Base-by-base conservation (phyloP, 1,284 basidiomycete genomes). In the Apiotrichum gamsii region DNA sequence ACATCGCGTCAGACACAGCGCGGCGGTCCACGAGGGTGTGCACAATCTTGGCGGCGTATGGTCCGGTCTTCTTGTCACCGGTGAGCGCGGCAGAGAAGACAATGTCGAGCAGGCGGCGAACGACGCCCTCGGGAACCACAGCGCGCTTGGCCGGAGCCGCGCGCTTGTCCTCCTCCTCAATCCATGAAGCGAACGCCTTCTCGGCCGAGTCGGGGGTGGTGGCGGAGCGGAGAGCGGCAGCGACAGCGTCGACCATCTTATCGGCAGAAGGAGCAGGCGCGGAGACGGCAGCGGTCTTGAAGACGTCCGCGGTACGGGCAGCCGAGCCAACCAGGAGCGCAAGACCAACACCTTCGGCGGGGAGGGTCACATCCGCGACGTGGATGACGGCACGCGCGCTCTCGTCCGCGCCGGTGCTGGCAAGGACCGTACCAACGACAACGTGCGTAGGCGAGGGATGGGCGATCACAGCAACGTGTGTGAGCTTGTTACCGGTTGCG, bases 1-100 rank as follows among this genome's bases (percentile, higher is more conserved):
- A 65, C 65, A 70, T 66, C 21, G 39, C 47, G 43, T 72, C 69
- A 29, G 52, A 51, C 16, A 70, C 52, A 37, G 58, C 43, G 4
- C 54, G 49, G 29, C 58, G 47, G 23, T 54, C 45, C 9, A 69
- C 44, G 43, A 72, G 51, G 13, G 51, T 49, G 19, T 35, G 38
- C 2, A 70, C 40, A 16, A 70, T 56, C 20, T 47, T 56, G 34
- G 34, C 35, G 1, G 65, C 57, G 44, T 71, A 72, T 2, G 40
- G 38, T 1, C 62, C 68, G 11, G 10, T 24, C 47, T 37, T 45
- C 39, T 51, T 49, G 16, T 31, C 39, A 8, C 24, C 38, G 25
- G 43, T 46, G 31, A 65, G 39, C 1, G 65, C 64, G 5, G 50
- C 33, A 9, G 36, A 19, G 43, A 69, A 61, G 13, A 67, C 45